Evolutionary conservation across 306 rosid genomes (phyloP).

Genomic region (Trifolium fragiferum): DNA sequence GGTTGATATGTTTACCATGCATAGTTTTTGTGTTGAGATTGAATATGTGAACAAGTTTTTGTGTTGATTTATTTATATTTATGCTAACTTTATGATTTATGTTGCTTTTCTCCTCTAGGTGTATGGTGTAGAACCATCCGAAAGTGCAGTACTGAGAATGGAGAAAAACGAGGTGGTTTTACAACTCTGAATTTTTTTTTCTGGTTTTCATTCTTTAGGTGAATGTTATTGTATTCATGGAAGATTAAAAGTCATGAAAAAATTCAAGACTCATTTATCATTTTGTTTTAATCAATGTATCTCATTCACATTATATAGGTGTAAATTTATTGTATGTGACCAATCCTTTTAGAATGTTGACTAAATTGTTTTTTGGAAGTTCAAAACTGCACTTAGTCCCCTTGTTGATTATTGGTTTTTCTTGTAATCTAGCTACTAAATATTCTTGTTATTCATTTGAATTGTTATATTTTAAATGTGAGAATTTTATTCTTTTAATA

Average conservation of each 20-base stretch:
- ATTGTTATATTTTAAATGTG: no score
- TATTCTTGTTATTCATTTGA: no score
- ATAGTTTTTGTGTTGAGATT: not conserved
- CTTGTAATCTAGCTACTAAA: no score
- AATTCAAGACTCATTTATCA: not conserved
- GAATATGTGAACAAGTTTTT: not conserved
- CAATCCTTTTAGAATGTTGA: not conserved
- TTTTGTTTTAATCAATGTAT: not conserved
- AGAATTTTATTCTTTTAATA: no score
- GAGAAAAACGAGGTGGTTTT: slow-evolving; percentile 74
- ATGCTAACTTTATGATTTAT: slow-evolving; percentile 15
- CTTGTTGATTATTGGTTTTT: not conserved
- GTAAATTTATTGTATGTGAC: no score
- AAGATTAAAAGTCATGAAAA: not conserved
- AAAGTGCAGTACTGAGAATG: slow-evolving; percentile 79
- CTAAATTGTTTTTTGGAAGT: slow-evolving; percentile 9
- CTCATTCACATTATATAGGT: no score
- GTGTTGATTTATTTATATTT: not conserved
- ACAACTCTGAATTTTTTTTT: not conserved
- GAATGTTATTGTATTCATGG: not conserved
- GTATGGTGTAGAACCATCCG: slow-evolving; percentile 79
- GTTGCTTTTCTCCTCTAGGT: slow-evolving; percentile 46
- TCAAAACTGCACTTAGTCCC: not conserved
- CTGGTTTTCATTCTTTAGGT: not conserved
- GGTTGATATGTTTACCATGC: slow-evolving; percentile 48